phyloP scores from a whole-genome alignment of 495 filamentous ascomycete genomes.

The Friedmanniomyces simplex region DNA sequence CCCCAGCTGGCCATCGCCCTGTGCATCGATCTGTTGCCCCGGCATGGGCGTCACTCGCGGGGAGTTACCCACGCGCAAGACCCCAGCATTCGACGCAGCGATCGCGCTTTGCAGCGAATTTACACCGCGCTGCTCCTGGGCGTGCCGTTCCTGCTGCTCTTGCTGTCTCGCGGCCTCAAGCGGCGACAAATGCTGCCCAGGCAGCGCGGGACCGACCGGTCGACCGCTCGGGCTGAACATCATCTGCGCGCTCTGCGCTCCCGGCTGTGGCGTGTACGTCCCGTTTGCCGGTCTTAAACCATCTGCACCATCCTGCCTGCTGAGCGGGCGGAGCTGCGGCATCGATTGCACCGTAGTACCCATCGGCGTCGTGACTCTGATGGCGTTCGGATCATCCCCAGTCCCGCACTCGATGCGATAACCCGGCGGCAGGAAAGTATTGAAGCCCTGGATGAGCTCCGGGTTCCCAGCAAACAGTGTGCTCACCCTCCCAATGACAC shows the following conservation, averaged over 20 bases:
- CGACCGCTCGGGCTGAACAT: conserved; percentile 30
- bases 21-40: conserved; percentile 30
- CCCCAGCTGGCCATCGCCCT: conserved; percentile 45
- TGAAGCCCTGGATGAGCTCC: conserved; percentile 95
- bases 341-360: conserved; percentile 58
- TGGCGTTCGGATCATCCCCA: conserved; percentile 83
- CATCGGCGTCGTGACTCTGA: conserved; percentile 93
- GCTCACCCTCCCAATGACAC: conserved; percentile 93
- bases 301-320: conserved; percentile 12
- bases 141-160: conserved; percentile 42
- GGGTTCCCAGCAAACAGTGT: conserved; percentile 95
- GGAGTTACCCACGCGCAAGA: conserved; percentile 36
- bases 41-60: conserved; percentile 39
- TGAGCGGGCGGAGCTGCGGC: conserved; percentile 39
- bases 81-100: conserved; percentile 41
- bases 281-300: conserved; percentile 13
- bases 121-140: conserved; percentile 72
- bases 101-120: conserved; percentile 70
- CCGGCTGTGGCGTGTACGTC: conserved; percentile 20
- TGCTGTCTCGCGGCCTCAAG: conserved; percentile 35
- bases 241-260: conserved; percentile 19
- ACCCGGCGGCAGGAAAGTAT: conserved; percentile 93
- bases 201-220: conserved; percentile 25
- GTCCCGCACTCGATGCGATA: conserved; percentile 96
- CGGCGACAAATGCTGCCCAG: conserved; percentile 32